Evolutionary conservation across 2,329 filamentous ascomycete species (phyloP).

Genomic region (Aspergillus puulaauensis): DNA sequence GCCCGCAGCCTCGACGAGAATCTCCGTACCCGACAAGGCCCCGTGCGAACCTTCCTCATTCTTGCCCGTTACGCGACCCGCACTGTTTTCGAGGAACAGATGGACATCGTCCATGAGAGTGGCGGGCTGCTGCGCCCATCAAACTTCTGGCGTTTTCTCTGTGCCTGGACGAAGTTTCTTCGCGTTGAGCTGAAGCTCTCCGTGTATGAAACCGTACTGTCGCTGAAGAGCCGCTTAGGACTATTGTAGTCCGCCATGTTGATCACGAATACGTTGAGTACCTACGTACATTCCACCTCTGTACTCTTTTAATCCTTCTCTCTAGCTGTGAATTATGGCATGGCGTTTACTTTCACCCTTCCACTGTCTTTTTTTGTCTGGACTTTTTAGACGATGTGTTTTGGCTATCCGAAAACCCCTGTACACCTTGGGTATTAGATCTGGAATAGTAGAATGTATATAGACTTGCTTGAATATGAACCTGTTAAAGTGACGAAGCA

Average conservation of each 20-base stretch:
- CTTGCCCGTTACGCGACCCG: conserved; percentile 63
- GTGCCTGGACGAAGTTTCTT: conserved; percentile 54
- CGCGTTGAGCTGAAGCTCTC: conserved; percentile 59
- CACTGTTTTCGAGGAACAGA: conserved; percentile 61
- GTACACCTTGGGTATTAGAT: neutral
- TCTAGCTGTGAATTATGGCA: conserved; percentile 17
- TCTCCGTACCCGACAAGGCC: conserved; percentile 56
- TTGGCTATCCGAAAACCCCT: neutral
- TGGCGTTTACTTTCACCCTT: conserved; percentile 13
- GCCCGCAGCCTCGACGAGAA: conserved; percentile 89
- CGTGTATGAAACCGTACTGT: conserved; percentile 59
- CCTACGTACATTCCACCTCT: neutral
- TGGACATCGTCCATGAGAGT: conserved; percentile 50
- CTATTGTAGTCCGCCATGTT: conserved; percentile 21
- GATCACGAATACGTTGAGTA: neutral
- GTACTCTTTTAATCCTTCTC: conserved; percentile 5
- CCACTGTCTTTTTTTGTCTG: neutral
- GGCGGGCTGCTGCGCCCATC: conserved; percentile 53
- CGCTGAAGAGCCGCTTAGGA: conserved; percentile 51
- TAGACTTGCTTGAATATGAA: neutral
- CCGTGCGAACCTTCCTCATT: conserved; percentile 63
- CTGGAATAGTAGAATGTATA: conserved; percentile 5
- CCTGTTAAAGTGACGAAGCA: neutral
- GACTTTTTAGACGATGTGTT: neutral
- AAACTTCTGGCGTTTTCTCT: conserved; percentile 53